Conservation (phyloP, 1,284 basidiomycete genomes). For the Xerocomus amazonicus region DNA sequence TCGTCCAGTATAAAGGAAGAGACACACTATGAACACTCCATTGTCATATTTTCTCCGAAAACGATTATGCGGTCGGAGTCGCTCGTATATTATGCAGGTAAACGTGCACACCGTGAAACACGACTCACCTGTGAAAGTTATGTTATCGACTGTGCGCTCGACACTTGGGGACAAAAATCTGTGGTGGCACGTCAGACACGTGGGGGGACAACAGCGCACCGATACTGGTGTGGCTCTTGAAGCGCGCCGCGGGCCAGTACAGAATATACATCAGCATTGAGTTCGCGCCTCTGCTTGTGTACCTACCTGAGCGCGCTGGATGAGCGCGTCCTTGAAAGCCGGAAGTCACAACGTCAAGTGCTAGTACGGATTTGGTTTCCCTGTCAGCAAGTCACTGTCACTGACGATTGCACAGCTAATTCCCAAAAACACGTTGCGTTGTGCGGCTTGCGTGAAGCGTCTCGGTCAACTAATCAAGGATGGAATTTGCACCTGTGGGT, state of each 20-base stretch:
- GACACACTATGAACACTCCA: constrained; percentile 5
- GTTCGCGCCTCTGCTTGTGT: too few relatives aligned
- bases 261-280: too few relatives aligned
- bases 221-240: too few relatives aligned
- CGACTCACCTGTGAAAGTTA: constrained; percentile 3
- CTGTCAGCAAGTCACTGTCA: too few relatives aligned
- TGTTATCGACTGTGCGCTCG: not conserved
- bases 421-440: constrained; percentile 24
- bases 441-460: constrained; percentile 3
- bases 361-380: too few relatives aligned
- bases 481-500: constrained; percentile 34
- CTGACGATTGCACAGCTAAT: constrained; percentile 8
- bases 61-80: not conserved
- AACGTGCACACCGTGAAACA: constrained; percentile 5
- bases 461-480: constrained; percentile 1
- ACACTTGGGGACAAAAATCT: constrained; percentile 17
- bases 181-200: constrained; percentile 17
- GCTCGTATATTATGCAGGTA: constrained; percentile 2
- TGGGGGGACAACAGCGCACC: too few relatives aligned
- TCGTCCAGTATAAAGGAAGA: constrained; percentile 9
- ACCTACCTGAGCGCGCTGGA: too few relatives aligned
- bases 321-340: too few relatives aligned
- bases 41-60: constrained; percentile 1
- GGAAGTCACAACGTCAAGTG: too few relatives aligned
- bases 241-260: too few relatives aligned